phyloP scores from a whole-genome alignment of 371 early-diverging fungal species.

The Rhizopus delemar region DNA sequence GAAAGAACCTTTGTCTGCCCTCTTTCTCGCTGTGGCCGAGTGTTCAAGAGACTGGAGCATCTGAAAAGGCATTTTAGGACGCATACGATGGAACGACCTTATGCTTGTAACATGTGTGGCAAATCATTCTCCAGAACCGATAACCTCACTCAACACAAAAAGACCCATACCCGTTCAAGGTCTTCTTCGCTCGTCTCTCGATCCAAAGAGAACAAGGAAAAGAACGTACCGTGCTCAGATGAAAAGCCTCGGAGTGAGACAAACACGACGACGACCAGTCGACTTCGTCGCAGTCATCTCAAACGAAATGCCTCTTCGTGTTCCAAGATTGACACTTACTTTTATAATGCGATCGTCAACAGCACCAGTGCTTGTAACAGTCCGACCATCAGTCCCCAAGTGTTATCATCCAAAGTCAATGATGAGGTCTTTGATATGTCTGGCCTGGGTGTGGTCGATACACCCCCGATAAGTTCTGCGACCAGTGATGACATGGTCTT shows the following conservation, averaged over 20 bases:
- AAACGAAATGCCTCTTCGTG: constrained; percentile 4
- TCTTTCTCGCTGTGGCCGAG: constrained; percentile 47
- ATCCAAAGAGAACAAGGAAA: neutral
- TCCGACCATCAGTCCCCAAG: constrained; percentile 1
- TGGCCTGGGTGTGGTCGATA: neutral
- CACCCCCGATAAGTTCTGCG: neutral
- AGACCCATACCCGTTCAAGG: constrained; percentile 62
- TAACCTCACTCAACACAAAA: constrained; percentile 80
- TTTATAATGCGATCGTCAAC: neutral
- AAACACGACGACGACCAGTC: constrained; percentile 1
- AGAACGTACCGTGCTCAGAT: neutral
- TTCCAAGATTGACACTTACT: constrained; percentile 4
- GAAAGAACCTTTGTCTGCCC: constrained; percentile 30
- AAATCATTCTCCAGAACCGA: constrained; percentile 83
- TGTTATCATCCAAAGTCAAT: neutral
- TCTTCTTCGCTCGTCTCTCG: constrained; percentile 8
- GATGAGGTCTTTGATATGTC: constrained; percentile 6
- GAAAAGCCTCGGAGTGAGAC: neutral
- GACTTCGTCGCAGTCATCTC: neutral
- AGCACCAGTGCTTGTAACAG: neutral
- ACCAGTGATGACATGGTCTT: constrained; percentile 1
- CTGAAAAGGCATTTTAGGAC: constrained; percentile 81
- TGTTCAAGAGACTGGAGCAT: constrained; percentile 80
- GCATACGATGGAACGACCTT: constrained; percentile 78
- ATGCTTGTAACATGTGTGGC: constrained; percentile 70